These are phyloP conservation scores for Chytriomyces sp. DNA, from an alignment of 192 early-diverging fungal genomes.

Conservation along the genomic window DNA sequence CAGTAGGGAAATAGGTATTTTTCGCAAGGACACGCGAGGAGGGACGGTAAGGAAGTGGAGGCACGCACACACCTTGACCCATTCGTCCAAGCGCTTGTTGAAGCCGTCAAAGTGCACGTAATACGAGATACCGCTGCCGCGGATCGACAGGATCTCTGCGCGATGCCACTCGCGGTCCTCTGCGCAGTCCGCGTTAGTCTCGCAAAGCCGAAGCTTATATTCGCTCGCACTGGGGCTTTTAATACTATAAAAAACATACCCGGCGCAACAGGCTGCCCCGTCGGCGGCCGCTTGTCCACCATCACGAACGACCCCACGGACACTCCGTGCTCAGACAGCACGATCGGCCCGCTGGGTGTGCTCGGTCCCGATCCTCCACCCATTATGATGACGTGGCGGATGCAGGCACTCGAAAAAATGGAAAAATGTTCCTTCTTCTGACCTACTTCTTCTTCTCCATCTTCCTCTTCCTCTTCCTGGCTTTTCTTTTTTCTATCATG, in stretches of 20 bases:
- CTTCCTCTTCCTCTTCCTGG: too few species aligned
- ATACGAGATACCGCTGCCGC: conserved; percentile 65
- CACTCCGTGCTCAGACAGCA: conserved; percentile 2
- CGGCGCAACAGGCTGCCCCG: not conserved
- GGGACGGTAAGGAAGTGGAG: too few species aligned
- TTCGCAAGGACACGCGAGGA: too few species aligned
- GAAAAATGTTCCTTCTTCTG: too few species aligned
- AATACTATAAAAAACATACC: not conserved
- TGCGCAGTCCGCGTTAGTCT: conserved; percentile 36
- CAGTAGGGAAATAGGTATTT: too few species aligned
- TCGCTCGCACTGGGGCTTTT: too few species aligned
- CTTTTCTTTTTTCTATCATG: too few species aligned
- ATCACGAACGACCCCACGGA: not conserved
- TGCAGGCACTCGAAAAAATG: too few species aligned
- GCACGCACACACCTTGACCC: conserved; percentile 71
- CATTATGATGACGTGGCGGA: not conserved
- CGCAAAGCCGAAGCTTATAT: too few species aligned
- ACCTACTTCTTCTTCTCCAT: too few species aligned
- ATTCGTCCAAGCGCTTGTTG: conserved; percentile 99
- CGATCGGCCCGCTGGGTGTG: not conserved
- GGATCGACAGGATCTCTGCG: conserved; percentile 83
- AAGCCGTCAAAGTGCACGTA: conserved; percentile 97
- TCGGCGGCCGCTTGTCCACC: conserved; percentile 2
- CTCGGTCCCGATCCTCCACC: not conserved
- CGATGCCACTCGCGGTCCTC: conserved; percentile 68